A percentile compares a stretch with the other conserved stretches of the same genome.
Evolutionary conservation across 2,329 filamentous ascomycete species (phyloP).

Genomic region (Cordyceps militaris): DNA sequence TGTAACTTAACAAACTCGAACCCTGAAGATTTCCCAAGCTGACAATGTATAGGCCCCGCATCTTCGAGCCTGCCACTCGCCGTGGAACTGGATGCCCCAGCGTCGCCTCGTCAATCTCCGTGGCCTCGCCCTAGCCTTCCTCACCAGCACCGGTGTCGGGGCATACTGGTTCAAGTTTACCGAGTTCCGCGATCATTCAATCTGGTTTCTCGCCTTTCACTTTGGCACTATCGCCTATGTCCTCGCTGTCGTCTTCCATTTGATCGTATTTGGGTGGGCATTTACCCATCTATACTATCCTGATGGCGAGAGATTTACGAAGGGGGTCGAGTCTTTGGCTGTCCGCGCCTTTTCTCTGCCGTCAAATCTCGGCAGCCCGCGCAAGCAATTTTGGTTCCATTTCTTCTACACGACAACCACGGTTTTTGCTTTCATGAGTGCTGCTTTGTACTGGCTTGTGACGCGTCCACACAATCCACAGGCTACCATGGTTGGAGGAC

Average conservation of each 20-base stretch:
- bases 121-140: conserved; percentile 35
- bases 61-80: conserved; percentile 44
- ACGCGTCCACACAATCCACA: conserved; percentile 26
- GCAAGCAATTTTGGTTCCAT: conserved; percentile 41
- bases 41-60: conserved; percentile 39
- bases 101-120: conserved; percentile 38
- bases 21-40: background rate
- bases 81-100: conserved; percentile 41
- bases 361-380: conserved; percentile 31
- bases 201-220: conserved; percentile 40
- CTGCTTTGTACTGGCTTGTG: conserved; percentile 42
- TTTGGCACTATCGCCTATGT: conserved; percentile 40
- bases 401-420: conserved; percentile 41
- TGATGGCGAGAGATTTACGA: conserved; percentile 27
- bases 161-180: conserved; percentile 40
- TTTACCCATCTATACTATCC: conserved; percentile 45
- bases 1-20: conserved; percentile 21
- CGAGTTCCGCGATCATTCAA: conserved; percentile 30
- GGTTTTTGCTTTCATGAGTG: conserved; percentile 44
- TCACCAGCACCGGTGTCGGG: conserved; percentile 35
- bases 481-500: conserved; percentile 12
- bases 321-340: conserved; percentile 29
- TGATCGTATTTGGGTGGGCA: conserved; percentile 45
- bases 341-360: conserved; percentile 40
- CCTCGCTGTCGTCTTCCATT: conserved; percentile 38